Percentiles rank a stretch among this genome's conserved stretches.
Evolutionary conservation across 2,329 filamentous ascomycete species (phyloP).

Genomic region (Fusarium subtropicale): DNA sequence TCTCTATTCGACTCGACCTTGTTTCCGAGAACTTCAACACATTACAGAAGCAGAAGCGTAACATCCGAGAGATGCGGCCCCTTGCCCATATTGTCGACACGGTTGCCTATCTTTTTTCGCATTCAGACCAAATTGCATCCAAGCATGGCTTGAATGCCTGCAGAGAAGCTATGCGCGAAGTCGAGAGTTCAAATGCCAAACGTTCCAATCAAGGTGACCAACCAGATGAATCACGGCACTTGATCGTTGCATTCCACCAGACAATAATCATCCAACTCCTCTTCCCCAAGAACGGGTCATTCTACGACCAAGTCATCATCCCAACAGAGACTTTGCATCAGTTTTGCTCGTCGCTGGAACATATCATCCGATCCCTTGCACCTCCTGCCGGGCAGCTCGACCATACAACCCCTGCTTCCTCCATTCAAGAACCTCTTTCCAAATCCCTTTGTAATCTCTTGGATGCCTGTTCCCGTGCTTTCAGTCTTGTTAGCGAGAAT

Average conservation of each 20-base stretch:
- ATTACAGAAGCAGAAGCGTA: slow-evolving; percentile 51
- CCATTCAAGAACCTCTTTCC: slow-evolving; percentile 45
- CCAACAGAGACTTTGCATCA: slow-evolving; percentile 45
- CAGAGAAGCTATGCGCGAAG: slow-evolving; percentile 46
- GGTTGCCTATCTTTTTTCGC: slow-evolving; percentile 47
- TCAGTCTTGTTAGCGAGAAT: slow-evolving; percentile 43
- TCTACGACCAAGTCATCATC: slow-evolving; percentile 36
- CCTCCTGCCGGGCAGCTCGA: slow-evolving; percentile 36
- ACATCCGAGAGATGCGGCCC: slow-evolving; percentile 52
- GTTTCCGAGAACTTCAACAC: slow-evolving; percentile 55
- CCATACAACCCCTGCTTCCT: slow-evolving; percentile 31
- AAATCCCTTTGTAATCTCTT: slow-evolving; percentile 48
- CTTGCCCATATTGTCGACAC: slow-evolving; percentile 51
- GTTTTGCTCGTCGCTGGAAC: slow-evolving; percentile 48
- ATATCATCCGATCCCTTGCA: slow-evolving; percentile 46
- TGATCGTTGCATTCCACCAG: slow-evolving; percentile 51
- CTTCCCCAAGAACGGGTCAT: slow-evolving; percentile 44
- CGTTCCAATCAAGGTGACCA: slow-evolving; percentile 13
- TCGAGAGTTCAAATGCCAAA: slow-evolving; percentile 44
- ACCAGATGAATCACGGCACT: slow-evolving; percentile 39
- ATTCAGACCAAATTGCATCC: slow-evolving; percentile 41
- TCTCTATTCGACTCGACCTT: slow-evolving; percentile 51
- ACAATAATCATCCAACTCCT: slow-evolving; percentile 51
- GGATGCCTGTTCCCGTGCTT: slow-evolving; percentile 49
- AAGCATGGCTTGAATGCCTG: slow-evolving; percentile 42